Evolutionary conservation across 331 rosid species (phyloP).

Genomic region (Pyrus hybrid): DNA sequence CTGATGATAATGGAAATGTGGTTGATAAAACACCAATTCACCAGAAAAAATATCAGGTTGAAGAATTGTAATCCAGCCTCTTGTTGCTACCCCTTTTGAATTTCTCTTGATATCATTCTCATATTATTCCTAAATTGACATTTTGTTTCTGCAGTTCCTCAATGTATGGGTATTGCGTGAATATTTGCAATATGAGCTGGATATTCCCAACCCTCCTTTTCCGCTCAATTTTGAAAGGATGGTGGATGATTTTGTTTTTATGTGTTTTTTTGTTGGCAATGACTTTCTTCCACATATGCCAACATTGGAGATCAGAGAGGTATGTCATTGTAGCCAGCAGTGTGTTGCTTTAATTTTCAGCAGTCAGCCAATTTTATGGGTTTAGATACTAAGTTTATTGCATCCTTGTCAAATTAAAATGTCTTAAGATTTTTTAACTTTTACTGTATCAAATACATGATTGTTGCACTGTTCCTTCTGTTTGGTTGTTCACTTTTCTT

Average conservation of each 20-base stretch:
- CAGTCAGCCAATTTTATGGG: not conserved
- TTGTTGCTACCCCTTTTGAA: not conserved
- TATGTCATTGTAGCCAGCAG: constrained; percentile 27
- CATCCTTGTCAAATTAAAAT: constrained; percentile 2
- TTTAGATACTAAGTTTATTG: not conserved
- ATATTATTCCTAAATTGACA: constrained; percentile 18
- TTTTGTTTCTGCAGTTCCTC: constrained; percentile 50
- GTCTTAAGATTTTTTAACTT: not conserved
- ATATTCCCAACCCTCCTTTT: constrained; percentile 69
- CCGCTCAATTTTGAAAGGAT: constrained; percentile 60
- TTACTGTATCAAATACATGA: not conserved
- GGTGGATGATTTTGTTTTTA: constrained; percentile 72
- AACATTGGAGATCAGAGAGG: constrained; percentile 94
- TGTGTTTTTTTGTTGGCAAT: constrained; percentile 80
- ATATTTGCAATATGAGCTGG: constrained; percentile 76
- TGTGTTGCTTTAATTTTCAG: constrained; percentile 11
- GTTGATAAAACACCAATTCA: constrained; percentile 73
- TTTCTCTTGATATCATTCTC: not conserved
- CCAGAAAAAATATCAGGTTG: constrained; percentile 95
- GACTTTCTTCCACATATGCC: constrained; percentile 99
- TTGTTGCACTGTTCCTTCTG: not conserved
- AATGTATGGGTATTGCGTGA: constrained; percentile 87
- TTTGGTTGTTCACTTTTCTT: not conserved
- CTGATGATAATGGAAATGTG: constrained; percentile 53
- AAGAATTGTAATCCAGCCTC: constrained; percentile 15